Evolutionary conservation across 768 basidiomycete species (phyloP), one percentile per base, ranked within the genome.

Genomic region (Hemileccinum impolitum): DNA sequence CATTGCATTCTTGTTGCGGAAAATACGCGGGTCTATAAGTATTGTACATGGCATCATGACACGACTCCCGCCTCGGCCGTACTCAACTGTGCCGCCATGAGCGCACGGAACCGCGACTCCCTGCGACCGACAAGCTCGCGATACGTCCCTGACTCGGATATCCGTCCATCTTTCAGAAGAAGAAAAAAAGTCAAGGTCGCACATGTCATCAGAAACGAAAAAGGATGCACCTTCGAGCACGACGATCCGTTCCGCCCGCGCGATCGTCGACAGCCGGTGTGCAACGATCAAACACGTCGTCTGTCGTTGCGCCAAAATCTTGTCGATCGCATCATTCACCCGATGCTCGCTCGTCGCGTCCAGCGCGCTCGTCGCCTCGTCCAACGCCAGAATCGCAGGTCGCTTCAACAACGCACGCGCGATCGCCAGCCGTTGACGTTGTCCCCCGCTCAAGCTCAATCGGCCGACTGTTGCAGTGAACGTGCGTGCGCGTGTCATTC

Each of bases 231-330:
- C 85, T 72, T 96, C 92, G 17, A 96, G 75, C 17, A 96, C 92
- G 6, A 91, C 89, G 39, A 96, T 90, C 35, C 89, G 76, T 62
- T 94, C 91, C 2, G 93, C 91, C 46, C 92, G 74, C 4, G 93
- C 90, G 47, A 96, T 92, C 3, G 93, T 93, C 19, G 90, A 92
- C 46, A 96, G 64, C 43, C 93, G 76, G 68, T 96, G 93, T 1
- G 93, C 93, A 17, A 94, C 91, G 47, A 94, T 85, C 21, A 94
- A 64, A 58, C 92, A 93, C 2, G 92, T 94, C 30, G 91, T 94
- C 53, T 87, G 80, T 39, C 85, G 72, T 38, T 82, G 81, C 45
- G 79, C 76, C 39, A 96, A 72, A 52, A 95, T 93, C 63, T 85
- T 87, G 63, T 92, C 91, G 40, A 96, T 86, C 4, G 93, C 93